Evolutionary conservation across 129 eudicot genomes (phyloP), one percentile per base, ranked within the genome.

Genomic region (Artemisia tridentata): DNA sequence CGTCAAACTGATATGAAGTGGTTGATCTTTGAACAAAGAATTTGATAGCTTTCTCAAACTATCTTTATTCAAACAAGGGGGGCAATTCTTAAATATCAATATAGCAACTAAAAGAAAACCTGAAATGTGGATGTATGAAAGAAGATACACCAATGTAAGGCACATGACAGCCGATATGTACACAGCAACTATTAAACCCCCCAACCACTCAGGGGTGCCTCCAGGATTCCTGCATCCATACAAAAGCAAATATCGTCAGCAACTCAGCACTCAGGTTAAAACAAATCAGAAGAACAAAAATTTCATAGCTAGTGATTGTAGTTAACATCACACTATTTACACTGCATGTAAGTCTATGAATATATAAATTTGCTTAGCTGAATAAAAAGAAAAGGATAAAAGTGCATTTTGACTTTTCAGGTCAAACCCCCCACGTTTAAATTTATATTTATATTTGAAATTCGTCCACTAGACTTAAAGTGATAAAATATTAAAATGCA

Each of bases 101-200:
- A 75, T 66, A 13, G 53, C 21, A 34, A 47, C 41, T 41, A 46
- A 8, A 25, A 71, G 51, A 41, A 65, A 64, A 92, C 98, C 97
- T 87, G 99, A 95, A 43, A 87, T 83, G 85, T 92, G 98, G 65
- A 92, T 78, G 64, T 89, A 92, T 18, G 98, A 92, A 63, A 92
- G 78, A 67, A 89, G 86, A 84, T 92, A 85, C 79, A 92, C 98
- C 86, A 89, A 25, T 8, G 92, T 81, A 84, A 92, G 85, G 72
- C 98, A 92, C 75, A 89, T 59, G 17, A 85, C 79, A 67, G 87
- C 88, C 5, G 96, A 84, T 53, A 87, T 71, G 69, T 85, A 80
- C 54, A 80, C 78, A 49, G 96, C 86, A 76, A 88, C 60, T 70
- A 86, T 71, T 16, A 90, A 41, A 71, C 86, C 77, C 48, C 68